A percentile compares a stretch with the other conserved stretches of the same genome.
Evolutionary conservation across 352 stramenopile genomes (phyloP).

Genomic region (Pythium diclinum): DNA sequence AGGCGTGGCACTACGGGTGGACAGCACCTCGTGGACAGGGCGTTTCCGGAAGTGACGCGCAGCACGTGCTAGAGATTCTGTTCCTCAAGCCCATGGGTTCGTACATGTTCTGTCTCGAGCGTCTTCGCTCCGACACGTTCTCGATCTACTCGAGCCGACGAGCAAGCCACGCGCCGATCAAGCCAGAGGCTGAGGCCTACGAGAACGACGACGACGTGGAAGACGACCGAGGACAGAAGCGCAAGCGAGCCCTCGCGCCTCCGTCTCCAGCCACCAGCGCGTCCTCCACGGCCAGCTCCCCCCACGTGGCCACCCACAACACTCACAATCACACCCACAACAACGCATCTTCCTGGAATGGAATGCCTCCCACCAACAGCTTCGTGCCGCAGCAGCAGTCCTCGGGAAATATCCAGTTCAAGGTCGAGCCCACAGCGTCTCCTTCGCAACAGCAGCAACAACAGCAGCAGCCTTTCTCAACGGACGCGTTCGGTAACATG

Average conservation of each 20-base stretch:
- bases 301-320: constrained; percentile 4
- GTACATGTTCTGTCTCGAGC: constrained; percentile 80
- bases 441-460: background rate
- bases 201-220: constrained; percentile 41
- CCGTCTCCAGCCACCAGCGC: constrained; percentile 32
- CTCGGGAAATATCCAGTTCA: constrained; percentile 13
- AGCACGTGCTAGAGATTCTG: constrained; percentile 74
- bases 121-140: constrained; percentile 70
- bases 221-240: constrained; percentile 52
- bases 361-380: background rate
- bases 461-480: constrained; percentile 4
- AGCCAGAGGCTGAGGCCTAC: constrained; percentile 53
- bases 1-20: constrained; percentile 89
- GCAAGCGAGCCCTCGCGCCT: constrained; percentile 46
- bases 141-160: constrained; percentile 78
- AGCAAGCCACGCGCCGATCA: constrained; percentile 54
- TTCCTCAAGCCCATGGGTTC: constrained; percentile 84
- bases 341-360: constrained; percentile 18
- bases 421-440: constrained; percentile 20
- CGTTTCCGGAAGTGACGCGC: constrained; percentile 68
- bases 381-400: constrained; percentile 10
- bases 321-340: constrained; percentile 6
- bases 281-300: constrained; percentile 4
- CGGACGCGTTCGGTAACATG: constrained; percentile 15
- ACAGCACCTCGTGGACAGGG: constrained; percentile 71